Base-by-base conservation (phyloP, 2,329 filamentous ascomycete species). In the Parastagonospora nodorum region DNA sequence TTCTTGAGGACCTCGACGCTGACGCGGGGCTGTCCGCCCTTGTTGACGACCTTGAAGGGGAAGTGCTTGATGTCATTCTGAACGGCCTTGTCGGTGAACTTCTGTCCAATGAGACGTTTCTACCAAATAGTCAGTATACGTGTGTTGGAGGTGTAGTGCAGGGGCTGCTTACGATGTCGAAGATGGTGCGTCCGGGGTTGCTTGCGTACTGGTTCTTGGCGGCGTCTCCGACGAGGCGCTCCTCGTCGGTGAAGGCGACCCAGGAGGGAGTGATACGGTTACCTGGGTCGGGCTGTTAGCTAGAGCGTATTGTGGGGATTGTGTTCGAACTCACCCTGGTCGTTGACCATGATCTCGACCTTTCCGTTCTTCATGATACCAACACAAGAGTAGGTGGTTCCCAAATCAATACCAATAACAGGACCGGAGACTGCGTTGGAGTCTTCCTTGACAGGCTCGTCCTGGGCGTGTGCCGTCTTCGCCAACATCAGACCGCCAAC, bases 61-160 rank as follows among this genome's bases (percentile, higher is more conserved):
- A 96, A 97, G 83, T 97, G 90, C 89, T 99, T 97, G 74, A 94
- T 84, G 74, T 99, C 94, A 74, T 82, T 84, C 81, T 97, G 92
- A 63, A 97, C 88, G 60, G 95, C 90, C 81, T 74, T 74, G 57
- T 75, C 78, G 64, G 70, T 73, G 69, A 73, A 81, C 71, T 80
- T 81, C 61, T 77, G 75, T 33, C 79, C 79, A 60, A 81, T 81
- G 50, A 81, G 69, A 69, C 79, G 76, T 76, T 81, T 81, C 75
- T 72, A 45, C 36, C 71, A 70, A 50, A 68, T 63, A 42, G 59
- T 72, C 45, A 72, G 66, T 55, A 57, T 57, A 31, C 28, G 8
- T 33, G 27, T 45, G 28, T 24, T 10, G n/a, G 31, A 37, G 9
- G 16, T 35, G 8, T n/a, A 36, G 24, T 24, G 19, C 19, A 11